Evolutionary conservation across 179 eudicot genomes (phyloP), one percentile per base, ranked within the genome.

Genomic region (Silene noctiflora): DNA sequence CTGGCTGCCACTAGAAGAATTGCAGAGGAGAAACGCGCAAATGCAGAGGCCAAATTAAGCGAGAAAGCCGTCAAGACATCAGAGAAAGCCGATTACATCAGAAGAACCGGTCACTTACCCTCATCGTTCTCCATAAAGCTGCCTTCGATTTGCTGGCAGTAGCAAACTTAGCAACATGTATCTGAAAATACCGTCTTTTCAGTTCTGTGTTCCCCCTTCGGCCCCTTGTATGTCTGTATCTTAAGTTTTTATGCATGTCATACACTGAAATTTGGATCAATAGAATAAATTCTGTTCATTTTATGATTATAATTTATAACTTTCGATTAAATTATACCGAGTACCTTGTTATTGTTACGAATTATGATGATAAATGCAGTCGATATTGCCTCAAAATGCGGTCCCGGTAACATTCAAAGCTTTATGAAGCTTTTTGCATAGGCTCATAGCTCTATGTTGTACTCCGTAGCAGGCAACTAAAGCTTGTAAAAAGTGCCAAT

Each of bases 11-110:
- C 96, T 0, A 81, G 86, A 81, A 92, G 98, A 74, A 88, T 92
- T n/a, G 97, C 98, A 0, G 97, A 92, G 79, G 98, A 94, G 86
- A 94, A 87, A 75, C 88, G 90, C 0, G 96, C 96, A 4, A 91
- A 88, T 62, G 97, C 97, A 73, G 98, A 89, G 80, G 91, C 98
- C 0, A 80, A 86, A 35, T 77, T 92, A 60, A 92, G 90, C 56
- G 98, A 94, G 67, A 89, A 92, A 42, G 91, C 94, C 0, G 88
- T 94, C 58, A 87, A 83, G 75, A 94, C 98, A 22, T 90, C 97
- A n/a, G 98, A 94, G 73, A 87, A 85, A 25, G 96, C 97, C 0
- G 98, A 94, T 76, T 94, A 89, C 73, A 92, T 92, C 79, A 81
- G 97, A 83, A 89, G 98, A 83, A 94, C 90, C 0, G 98, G 98